Conservation (phyloP, 768 basidiomycete genomes). For the Boletus tylopilopsis region DNA sequence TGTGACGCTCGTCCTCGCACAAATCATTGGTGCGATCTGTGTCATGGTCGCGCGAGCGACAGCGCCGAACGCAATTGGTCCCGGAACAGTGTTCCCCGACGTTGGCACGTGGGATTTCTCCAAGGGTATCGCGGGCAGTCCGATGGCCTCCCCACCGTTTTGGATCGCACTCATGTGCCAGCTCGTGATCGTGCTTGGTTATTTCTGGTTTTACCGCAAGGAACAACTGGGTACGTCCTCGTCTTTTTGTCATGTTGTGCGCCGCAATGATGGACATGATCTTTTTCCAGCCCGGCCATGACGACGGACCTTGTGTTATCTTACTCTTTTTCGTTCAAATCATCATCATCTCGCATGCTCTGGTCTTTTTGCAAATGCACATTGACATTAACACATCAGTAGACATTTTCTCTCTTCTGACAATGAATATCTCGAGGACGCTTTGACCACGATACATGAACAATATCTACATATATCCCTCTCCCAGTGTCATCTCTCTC, state of each 20-base stretch:
- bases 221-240: slow-evolving; percentile 72
- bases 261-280: too few species aligned
- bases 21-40: slow-evolving; percentile 84
- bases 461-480: not conserved
- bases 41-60: slow-evolving; percentile 93
- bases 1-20: slow-evolving; percentile 86
- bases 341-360: too few species aligned
- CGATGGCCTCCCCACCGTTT: slow-evolving; percentile 80
- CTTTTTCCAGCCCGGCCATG: slow-evolving; percentile 10
- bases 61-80: slow-evolving; percentile 86
- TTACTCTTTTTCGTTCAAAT: not conserved
- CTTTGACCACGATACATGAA: too few species aligned
- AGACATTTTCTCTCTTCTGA: not conserved
- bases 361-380: not conserved
- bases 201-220: slow-evolving; percentile 97
- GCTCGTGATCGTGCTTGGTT: slow-evolving; percentile 82
- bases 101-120: slow-evolving; percentile 87
- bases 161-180: slow-evolving; percentile 84
- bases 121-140: slow-evolving; percentile 68
- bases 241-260: too few species aligned
- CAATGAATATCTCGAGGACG: not conserved
- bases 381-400: not conserved
- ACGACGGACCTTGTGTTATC: not conserved
- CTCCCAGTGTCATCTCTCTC: not conserved
- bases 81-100: slow-evolving; percentile 88